A percentile compares a stretch with the other conserved stretches of the same genome.
These are phyloP conservation scores for Lentithecium fluviatile DNA, from an alignment of 495 filamentous ascomycete species.

Conservation along the genomic window DNA sequence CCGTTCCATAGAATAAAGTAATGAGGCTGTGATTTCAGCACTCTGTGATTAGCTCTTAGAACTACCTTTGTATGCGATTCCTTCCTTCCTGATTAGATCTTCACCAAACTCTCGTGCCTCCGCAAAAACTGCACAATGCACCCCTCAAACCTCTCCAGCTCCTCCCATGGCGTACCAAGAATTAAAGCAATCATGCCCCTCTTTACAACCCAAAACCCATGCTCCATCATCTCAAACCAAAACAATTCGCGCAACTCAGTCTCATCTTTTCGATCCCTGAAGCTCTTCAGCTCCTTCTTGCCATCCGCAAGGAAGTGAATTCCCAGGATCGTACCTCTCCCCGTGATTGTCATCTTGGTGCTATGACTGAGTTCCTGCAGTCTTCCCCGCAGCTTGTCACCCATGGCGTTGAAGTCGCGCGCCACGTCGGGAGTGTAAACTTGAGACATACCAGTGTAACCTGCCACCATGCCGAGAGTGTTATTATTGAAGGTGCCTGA, in stretches of 20 bases:
- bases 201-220: constrained; percentile 50
- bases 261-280: constrained; percentile 33
- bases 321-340: constrained; percentile 48
- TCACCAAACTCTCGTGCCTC: constrained; percentile 11
- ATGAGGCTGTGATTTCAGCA: too few relatives aligned
- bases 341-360: constrained; percentile 45
- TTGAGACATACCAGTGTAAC: constrained; percentile 47
- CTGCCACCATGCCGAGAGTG: constrained; percentile 57
- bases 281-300: constrained; percentile 20
- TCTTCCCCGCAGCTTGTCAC: constrained; percentile 41
- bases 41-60: not conserved
- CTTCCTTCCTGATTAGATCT: constrained; percentile 1
- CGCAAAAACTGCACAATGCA: constrained; percentile 14
- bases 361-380: constrained; percentile 40
- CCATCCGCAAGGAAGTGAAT: constrained; percentile 43
- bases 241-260: constrained; percentile 47
- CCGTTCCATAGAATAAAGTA: too few relatives aligned
- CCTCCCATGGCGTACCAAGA: constrained; percentile 44
- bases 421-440: constrained; percentile 48
- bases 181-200: constrained; percentile 49
- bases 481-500: constrained; percentile 72
- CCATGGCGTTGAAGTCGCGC: constrained; percentile 43
- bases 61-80: not conserved
- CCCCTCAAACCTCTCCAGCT: constrained; percentile 47
- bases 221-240: constrained; percentile 52